Conservation (phyloP, 257 asterid species). For the Buddleja alternifolia region DNA sequence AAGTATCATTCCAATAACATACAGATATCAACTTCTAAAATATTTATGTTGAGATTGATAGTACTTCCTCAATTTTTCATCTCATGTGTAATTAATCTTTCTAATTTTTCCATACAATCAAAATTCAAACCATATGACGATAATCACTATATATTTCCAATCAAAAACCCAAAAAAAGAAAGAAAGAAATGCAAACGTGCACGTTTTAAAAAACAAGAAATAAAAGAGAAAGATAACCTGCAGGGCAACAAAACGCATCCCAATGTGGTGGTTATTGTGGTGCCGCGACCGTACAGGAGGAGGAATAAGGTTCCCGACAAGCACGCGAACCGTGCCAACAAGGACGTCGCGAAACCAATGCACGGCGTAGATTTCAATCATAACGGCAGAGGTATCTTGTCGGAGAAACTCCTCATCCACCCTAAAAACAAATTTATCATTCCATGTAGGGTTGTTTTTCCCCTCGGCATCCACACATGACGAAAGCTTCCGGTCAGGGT, state of each 20-base stretch:
- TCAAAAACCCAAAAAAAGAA: too few relatives aligned
- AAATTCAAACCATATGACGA: too few relatives aligned
- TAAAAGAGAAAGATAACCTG: slow-evolving; percentile 53
- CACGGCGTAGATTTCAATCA: slow-evolving; percentile 61
- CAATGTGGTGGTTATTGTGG: slow-evolving; percentile 36
- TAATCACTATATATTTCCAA: too few relatives aligned
- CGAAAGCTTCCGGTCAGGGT: slow-evolving; percentile 65
- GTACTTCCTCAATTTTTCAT: too few relatives aligned
- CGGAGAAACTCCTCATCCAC: slow-evolving; percentile 87
- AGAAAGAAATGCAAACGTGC: too few relatives aligned
- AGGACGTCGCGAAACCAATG: slow-evolving; percentile 64
- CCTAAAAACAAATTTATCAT: slow-evolving; percentile 82
- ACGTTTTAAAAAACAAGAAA: too few relatives aligned
- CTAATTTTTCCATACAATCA: too few relatives aligned
- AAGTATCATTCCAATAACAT: too few relatives aligned
- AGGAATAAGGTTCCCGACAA: slow-evolving; percentile 81
- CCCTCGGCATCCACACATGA: slow-evolving; percentile 67
- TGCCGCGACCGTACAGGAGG: slow-evolving; percentile 40
- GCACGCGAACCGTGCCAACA: slow-evolving; percentile 81
- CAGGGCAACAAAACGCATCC: slow-evolving; percentile 88
- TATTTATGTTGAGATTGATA: too few relatives aligned
- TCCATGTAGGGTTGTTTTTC: slow-evolving; percentile 77
- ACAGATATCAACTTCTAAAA: too few relatives aligned
- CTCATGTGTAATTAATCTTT: too few relatives aligned
- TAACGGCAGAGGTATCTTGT: slow-evolving; percentile 70